phyloP scores from a whole-genome alignment of 352 stramenopile genomes.

The Phytopythium chamaehyphon region DNA sequence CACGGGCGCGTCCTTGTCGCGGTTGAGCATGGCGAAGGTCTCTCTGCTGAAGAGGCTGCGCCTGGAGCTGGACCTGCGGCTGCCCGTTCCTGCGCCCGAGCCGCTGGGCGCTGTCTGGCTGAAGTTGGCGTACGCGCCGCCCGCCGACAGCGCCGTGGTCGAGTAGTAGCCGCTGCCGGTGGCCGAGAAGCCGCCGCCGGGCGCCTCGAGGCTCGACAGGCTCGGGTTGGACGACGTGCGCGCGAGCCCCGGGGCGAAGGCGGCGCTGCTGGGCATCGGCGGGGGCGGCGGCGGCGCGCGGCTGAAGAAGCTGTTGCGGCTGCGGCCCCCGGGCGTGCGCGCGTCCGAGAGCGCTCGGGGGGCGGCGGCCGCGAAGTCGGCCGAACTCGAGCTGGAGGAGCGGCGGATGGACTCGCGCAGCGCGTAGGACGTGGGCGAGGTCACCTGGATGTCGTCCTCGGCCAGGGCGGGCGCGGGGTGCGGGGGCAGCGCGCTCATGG shows the following conservation, averaged over 20 bases:
- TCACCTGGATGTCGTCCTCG: constrained; percentile 75
- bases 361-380: constrained; percentile 11
- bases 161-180: constrained; percentile 12
- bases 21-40: constrained; percentile 65
- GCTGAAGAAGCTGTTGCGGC: constrained; percentile 47
- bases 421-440: constrained; percentile 75
- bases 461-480: constrained; percentile 19
- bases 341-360: constrained; percentile 16
- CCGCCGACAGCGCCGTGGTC: constrained; percentile 20
- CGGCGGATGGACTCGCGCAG: constrained; percentile 75
- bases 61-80: constrained; percentile 50
- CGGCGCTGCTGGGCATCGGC: constrained; percentile 20
- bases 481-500: constrained; percentile 6
- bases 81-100: constrained; percentile 12
- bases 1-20: constrained; percentile 60
- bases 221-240: constrained; percentile 68
- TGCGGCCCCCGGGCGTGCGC: constrained; percentile 17
- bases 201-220: constrained; percentile 39
- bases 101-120: constrained; percentile 16
- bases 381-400: constrained; percentile 49
- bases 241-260: constrained; percentile 17
- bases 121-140: background rate
- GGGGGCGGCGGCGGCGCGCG: constrained; percentile 61
- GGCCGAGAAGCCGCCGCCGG: constrained; percentile 13
- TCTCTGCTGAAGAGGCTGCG: constrained; percentile 74